Base-by-base conservation (phyloP, 257 asterid species). In the Solanum pimpinellifolium region DNA sequence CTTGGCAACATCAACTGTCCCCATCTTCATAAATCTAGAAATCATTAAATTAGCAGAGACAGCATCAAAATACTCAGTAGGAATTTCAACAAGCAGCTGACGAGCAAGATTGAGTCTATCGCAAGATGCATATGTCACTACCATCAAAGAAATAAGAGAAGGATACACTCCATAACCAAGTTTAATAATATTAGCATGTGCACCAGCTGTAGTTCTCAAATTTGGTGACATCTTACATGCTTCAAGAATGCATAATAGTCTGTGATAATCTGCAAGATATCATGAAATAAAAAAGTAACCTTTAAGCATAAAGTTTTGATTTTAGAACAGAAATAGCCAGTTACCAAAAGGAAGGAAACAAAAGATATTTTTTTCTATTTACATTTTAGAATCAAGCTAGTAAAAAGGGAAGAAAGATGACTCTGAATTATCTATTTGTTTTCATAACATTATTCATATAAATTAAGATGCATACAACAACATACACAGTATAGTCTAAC, bases 1-100 rank as follows among this genome's bases (percentile, higher is more conserved):
- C 90, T 88, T 92, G 86, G 98, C 99, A 77, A 91, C 86, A 87
- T 88, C 90, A 77, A 91, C 85, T 89, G 92, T 94, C 31, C 97
- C 95, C 69, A 62, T 88, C 90, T 90, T 94, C 91, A 91, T 90
- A 87, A 93, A 90, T 86, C 92, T 91, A 85, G 92, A 89, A 69
- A 95, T 89, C 60, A 91, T 83, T 88, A 92, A 87, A 93, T 95
- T 95, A 82, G 91, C 93, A 41, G 92, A 88, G 72, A 90, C 86
- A 41, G 88, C 84, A 83, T 89, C 94, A 72, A 87, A 83, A 88
- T 88, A 81, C 25, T 27, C 44, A 46, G 74, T 62, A 39, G 88
- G 89, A 46, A 90, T 44, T 84, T 93, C 96, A 33, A 81, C 52
- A 59, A 91, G 91, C 88, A 94, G 90, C 86, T 89, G 88, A 73